Base-by-base conservation (phyloP, 1,284 basidiomycete species). In the Apiotrichum akiyoshidainum region DNA sequence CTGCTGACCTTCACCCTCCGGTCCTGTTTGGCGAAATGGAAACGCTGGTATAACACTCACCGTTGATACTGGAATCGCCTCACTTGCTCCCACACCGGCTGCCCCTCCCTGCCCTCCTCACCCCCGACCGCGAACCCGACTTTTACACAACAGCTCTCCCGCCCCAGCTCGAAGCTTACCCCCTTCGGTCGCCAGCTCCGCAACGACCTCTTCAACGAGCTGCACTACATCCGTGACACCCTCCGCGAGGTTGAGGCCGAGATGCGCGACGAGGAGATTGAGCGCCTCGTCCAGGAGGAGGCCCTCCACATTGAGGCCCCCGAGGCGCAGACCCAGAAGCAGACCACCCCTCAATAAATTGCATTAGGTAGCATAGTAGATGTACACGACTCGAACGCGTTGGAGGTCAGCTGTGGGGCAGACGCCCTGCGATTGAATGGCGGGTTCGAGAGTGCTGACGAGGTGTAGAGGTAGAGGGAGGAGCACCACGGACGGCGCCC, bases 151-250 rank as follows among this genome's bases (percentile, higher is more conserved):
- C 54, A 78, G 76, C 66, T 78, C 11, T 73, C 75, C 22, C 58
- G 71, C 55, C 65, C 70, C n/a, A 57, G 69, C 21, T 65, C 64
- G 52, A 65, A 74, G 39, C 65, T 78, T 5, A 76, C 75, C 9
- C 68, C 68, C 19, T 71, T 69, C 55, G 77, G 77, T 19, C 60
- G 60, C 35, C 56, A 65, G 54, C 69, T 78, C 4, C 74, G 77
- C 19, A 47, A 66, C 52, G 63, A 69, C 44, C 65, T 78, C n/a
- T 78, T 77, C 60, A 54, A 62, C 17, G 62, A 68, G 42, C 61
- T 78, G 31, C 71, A 74, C 58, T 57, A 19, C n/a, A 41, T 65
- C 22, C 54, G 51, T 35, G 45, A 42, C 31, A n/a, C 35, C 39
- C 14, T 47, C n/a, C 44, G 17, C 41, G 14, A 40, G 33, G 31